Conservation (phyloP, 2,329 filamentous ascomycete genomes). For the Ophiostoma perfectum region DNA sequence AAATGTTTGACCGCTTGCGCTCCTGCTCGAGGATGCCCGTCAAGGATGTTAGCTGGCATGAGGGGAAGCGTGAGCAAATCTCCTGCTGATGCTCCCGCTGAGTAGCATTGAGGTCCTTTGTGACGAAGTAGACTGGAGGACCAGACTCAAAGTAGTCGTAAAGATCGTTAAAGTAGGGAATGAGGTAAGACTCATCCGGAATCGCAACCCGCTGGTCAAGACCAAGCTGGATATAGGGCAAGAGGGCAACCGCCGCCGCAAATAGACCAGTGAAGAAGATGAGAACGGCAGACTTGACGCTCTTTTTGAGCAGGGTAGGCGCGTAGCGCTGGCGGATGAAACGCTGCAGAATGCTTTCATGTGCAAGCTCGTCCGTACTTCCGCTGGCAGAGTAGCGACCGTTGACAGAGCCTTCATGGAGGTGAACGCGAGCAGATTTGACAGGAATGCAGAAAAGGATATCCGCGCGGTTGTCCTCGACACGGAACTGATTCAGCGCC, state of each 20-base stretch:
- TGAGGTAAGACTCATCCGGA: constrained; percentile 88
- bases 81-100: constrained; percentile 71
- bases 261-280: constrained; percentile 82
- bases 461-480: constrained; percentile 83
- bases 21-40: constrained; percentile 91
- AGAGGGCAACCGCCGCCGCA: constrained; percentile 73
- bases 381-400: constrained; percentile 39
- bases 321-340: constrained; percentile 92
- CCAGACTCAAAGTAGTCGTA: constrained; percentile 88
- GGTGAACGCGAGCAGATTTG: constrained; percentile 63
- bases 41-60: constrained; percentile 76
- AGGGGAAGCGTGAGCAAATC: constrained; percentile 84
- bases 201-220: constrained; percentile 93
- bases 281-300: constrained; percentile 70
- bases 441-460: constrained; percentile 87
- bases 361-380: constrained; percentile 63
- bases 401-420: constrained; percentile 44
- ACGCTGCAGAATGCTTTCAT: constrained; percentile 75
- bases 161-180: constrained; percentile 93
- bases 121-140: constrained; percentile 94
- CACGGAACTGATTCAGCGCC: constrained; percentile 82
- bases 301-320: constrained; percentile 71
- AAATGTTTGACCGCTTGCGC: constrained; percentile 79
- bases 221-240: constrained; percentile 79
- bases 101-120: constrained; percentile 73